phyloP scores from a whole-genome alignment of 1,139 yeast species.

The Pichia sp. region DNA sequence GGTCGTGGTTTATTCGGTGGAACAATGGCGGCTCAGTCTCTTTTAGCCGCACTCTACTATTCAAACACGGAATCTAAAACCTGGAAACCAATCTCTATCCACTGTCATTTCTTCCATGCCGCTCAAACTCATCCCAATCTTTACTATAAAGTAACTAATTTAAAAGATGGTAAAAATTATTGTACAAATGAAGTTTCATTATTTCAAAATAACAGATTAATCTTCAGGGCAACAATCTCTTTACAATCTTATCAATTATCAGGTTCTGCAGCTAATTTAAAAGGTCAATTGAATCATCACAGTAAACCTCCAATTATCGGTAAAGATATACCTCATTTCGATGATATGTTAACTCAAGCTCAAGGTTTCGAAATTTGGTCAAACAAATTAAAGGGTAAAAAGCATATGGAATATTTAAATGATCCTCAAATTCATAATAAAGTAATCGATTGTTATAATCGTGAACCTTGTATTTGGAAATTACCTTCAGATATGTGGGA shows the following conservation, averaged over 20 bases:
- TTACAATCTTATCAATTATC: slow-evolving; percentile 31
- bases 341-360: slow-evolving; percentile 27
- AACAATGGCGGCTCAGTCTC: slow-evolving; percentile 63
- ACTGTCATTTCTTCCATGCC: slow-evolving; percentile 42
- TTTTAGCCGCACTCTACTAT: slow-evolving; percentile 49
- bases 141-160: slow-evolving; percentile 48
- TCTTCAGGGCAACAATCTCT: slow-evolving; percentile 49
- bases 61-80: slow-evolving; percentile 34
- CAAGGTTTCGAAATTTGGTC: slow-evolving; percentile 28
- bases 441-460: slow-evolving; percentile 25
- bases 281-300: slow-evolving; percentile 27
- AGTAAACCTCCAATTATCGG: slow-evolving; percentile 24
- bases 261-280: slow-evolving; percentile 28
- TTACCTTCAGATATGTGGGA: slow-evolving; percentile 37
- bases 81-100: slow-evolving; percentile 44
- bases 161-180: slow-evolving; percentile 58
- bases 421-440: slow-evolving; percentile 14
- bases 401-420: slow-evolving; percentile 20
- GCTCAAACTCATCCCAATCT: slow-evolving; percentile 46
- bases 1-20: slow-evolving; percentile 81
- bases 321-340: slow-evolving; percentile 26
- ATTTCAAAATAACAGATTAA: slow-evolving; percentile 42
- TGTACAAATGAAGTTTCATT: slow-evolving; percentile 53
- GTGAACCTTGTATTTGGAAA: slow-evolving; percentile 37
- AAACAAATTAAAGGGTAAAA: slow-evolving; percentile 15